Percentiles rank a stretch among this genome's conserved stretches.
phyloP scores from a whole-genome alignment of 1,284 basidiomycete genomes.

The Anthracocystis panici-leucophaei region DNA sequence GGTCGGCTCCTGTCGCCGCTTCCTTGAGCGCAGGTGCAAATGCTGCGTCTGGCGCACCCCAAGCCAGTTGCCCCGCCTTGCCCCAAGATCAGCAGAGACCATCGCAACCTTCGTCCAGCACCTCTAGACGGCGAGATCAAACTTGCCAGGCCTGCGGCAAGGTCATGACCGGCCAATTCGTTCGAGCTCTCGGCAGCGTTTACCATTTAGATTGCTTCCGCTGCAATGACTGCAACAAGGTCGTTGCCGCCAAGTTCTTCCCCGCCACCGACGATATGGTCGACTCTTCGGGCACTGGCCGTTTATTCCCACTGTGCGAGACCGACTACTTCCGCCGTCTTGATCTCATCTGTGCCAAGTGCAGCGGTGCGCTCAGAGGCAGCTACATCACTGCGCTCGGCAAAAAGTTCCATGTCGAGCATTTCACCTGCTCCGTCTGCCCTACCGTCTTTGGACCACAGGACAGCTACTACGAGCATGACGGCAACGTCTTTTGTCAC shows the following conservation, averaged over 20 bases:
- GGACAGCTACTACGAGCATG: constrained; percentile 99
- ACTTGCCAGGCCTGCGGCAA: constrained; percentile 61
- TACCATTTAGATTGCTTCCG: constrained; percentile 97
- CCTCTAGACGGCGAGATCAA: constrained; percentile 53
- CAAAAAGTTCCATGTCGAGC: constrained; percentile 99
- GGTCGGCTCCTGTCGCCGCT: constrained; percentile 4
- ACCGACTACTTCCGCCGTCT: constrained; percentile 96
- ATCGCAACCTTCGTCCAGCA: constrained; percentile 15
- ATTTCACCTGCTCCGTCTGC: constrained; percentile 98
- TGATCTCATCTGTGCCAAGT: constrained; percentile 96
- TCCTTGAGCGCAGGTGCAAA: constrained; percentile 2
- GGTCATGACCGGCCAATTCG: constrained; percentile 89
- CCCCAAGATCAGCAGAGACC: constrained; percentile 13
- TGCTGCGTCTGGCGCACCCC: not conserved
- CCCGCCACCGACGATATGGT: constrained; percentile 76
- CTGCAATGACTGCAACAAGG: constrained; percentile 89
- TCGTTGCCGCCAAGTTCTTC: constrained; percentile 99
- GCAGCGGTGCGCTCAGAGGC: constrained; percentile 89
- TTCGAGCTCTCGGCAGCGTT: constrained; percentile 91
- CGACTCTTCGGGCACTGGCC: constrained; percentile 74
- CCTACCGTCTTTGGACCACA: constrained; percentile 95
- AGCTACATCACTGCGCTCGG: constrained; percentile 99
- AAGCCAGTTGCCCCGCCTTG: constrained; percentile 1
- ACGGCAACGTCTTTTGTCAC: constrained; percentile 81
- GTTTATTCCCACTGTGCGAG: constrained; percentile 77